Percentiles rank a stretch among this genome's conserved stretches.
phyloP scores from a whole-genome alignment of 208 protist genomes.

The Leishmania martiniquensis region DNA sequence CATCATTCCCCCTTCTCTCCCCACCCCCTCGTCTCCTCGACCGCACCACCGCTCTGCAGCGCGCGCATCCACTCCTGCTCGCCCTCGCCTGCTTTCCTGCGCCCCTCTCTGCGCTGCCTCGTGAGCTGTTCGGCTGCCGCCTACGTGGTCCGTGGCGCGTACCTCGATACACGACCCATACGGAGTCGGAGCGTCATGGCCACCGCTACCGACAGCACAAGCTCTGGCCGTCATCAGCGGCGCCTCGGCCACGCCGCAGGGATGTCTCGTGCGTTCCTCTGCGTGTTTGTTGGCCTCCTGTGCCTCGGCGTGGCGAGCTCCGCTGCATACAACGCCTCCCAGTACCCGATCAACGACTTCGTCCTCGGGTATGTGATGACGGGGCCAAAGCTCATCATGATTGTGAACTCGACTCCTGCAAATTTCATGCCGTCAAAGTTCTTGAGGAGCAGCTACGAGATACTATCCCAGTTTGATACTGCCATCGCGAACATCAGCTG shows the following conservation, averaged over 20 bases:
- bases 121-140: neutral
- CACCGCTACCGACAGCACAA: neutral
- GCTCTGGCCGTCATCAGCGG: neutral
- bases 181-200: neutral
- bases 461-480: constrained; percentile 3
- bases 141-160: neutral
- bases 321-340: constrained; percentile 7
- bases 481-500: constrained; percentile 13
- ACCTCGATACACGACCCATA: neutral
- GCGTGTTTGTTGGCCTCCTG: neutral
- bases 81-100: neutral
- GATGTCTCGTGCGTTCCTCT: neutral
- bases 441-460: neutral
- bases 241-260: neutral
- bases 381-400: constrained; percentile 5
- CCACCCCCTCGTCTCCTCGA: neutral
- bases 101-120: neutral
- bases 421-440: constrained; percentile 11
- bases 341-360: constrained; percentile 22
- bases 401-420: neutral
- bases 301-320: constrained; percentile 3
- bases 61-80: neutral
- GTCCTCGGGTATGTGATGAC: constrained; percentile 7
- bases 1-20: neutral
- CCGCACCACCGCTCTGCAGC: neutral